Evolutionary conservation across 192 early-diverging fungal species (phyloP).

Genomic region (Coemansia reversa): DNA sequence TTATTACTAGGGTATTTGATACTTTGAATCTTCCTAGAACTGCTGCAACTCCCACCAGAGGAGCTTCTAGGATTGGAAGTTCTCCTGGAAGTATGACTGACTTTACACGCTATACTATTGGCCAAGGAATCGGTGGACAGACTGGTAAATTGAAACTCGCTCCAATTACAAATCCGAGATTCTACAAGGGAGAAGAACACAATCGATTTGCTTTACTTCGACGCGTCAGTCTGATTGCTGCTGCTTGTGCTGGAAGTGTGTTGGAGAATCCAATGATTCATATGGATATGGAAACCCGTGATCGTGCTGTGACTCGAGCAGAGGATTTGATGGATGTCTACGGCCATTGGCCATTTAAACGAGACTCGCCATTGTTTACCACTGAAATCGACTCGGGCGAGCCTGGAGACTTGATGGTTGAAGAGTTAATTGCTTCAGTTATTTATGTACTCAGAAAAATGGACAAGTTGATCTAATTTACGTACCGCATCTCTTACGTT

Average conservation of each 20-base stretch:
- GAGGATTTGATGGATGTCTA: constrained; percentile 90
- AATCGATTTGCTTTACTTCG: constrained; percentile 62
- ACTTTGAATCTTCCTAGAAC: constrained; percentile 70
- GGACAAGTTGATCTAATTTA: constrained; percentile 70
- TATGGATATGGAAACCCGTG: constrained; percentile 80
- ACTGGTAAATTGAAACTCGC: constrained; percentile 25
- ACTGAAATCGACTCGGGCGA: constrained; percentile 57
- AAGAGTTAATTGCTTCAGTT: constrained; percentile 76
- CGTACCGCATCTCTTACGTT: background rate
- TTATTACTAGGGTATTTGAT: constrained; percentile 81
- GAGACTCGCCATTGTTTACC: constrained; percentile 58
- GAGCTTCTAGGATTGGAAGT: constrained; percentile 54
- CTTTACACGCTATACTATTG: constrained; percentile 14
- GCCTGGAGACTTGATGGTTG: constrained; percentile 56
- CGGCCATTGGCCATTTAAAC: constrained; percentile 69
- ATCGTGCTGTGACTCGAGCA: constrained; percentile 82
- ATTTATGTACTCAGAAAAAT: constrained; percentile 85
- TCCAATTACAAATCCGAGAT: constrained; percentile 29
- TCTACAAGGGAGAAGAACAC: constrained; percentile 34
- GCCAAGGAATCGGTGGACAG: constrained; percentile 47
- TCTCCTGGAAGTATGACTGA: background rate
- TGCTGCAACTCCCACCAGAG: constrained; percentile 53
- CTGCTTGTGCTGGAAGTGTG: constrained; percentile 96
- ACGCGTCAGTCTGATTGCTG: constrained; percentile 87
- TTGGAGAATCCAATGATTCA: constrained; percentile 89